Evolutionary conservation across 2,329 filamentous ascomycete genomes (phyloP).

Genomic region (Ophiostoma australiae): DNA sequence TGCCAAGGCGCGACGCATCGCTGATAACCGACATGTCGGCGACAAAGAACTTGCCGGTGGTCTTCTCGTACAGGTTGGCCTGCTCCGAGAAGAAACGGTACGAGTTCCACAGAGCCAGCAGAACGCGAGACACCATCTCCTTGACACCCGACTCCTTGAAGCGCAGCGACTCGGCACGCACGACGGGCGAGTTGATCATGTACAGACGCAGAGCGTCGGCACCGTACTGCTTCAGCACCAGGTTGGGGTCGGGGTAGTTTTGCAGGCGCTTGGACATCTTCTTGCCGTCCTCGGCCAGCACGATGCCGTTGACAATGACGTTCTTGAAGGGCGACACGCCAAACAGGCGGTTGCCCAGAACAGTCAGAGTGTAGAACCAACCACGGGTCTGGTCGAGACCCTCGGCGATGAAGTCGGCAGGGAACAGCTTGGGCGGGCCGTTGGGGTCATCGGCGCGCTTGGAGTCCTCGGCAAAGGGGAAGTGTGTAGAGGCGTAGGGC

Average conservation of each 20-base stretch:
- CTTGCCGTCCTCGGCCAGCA: constrained; percentile 66
- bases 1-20: constrained; percentile 43
- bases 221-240: constrained; percentile 82
- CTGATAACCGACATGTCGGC: constrained; percentile 62
- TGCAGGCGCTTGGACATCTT: constrained; percentile 98
- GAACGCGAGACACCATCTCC: constrained; percentile 87
- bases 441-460: constrained; percentile 70
- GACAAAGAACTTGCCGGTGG: constrained; percentile 67
- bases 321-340: constrained; percentile 71
- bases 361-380: constrained; percentile 93
- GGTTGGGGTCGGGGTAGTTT: constrained; percentile 84
- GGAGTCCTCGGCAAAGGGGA: constrained; percentile 68
- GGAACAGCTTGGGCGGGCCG: constrained; percentile 34
- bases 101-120: constrained; percentile 90
- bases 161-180: constrained; percentile 80
- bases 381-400: constrained; percentile 77
- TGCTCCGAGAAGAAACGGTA: constrained; percentile 96
- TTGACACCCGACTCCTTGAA: constrained; percentile 93
- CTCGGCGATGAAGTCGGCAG: constrained; percentile 50
- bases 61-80: constrained; percentile 79
- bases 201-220: constrained; percentile 92
- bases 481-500: constrained; percentile 53
- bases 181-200: constrained; percentile 92
- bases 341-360: constrained; percentile 72
- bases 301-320: constrained; percentile 51